Evolutionary conservation across 164 flowering plant genomes (phyloP), one percentile per base, ranked within the genome.

Genomic region (Vitis labrusca): DNA sequence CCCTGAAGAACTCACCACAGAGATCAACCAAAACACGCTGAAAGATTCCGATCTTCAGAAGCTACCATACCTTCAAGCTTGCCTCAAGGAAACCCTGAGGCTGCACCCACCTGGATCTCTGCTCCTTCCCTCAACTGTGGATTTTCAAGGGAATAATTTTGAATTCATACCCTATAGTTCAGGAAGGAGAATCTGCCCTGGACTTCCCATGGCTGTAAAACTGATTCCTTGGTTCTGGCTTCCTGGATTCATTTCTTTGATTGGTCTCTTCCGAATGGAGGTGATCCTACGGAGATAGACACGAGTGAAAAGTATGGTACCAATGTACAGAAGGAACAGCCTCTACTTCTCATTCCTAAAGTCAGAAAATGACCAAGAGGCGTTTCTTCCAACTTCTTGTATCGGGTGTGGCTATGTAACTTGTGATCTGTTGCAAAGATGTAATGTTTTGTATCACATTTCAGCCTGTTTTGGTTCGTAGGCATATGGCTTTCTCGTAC

Each of bases 151-250:
- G 6, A 57, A 65, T 5, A 56, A 77, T 53, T 80, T 67, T 17
- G 63, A 74, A 53, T 75, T 64, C 71, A 15, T 73, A 37, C 73
- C 78, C 1, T 73, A 66, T 54, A 74, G 74, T 8, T 11, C 70
- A 9, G 80, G 80, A 63, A 74, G 78, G 66, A 77, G 77, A 66
- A 71, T 74, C 16, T 80, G 80, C 63, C 66, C 74, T 51, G 80
- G 80, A 9, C 9, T 74, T 55, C 71, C 77, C 8, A 65, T 80
- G 69, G 78, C 74, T 14, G 49, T 64, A 11, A 69, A 30, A 59
- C 69, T 59, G 1, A 62, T 77, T 30, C 76, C 8, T 51, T 74
- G 37, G 55, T 76, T 55, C 29, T 76, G 58, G 75, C 77, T 10
- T 57, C 53, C 8, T 69, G 74, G 59, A 56, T 80, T 10, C 69